These are phyloP conservation scores for Sporobolomyces phaffii DNA, from an alignment of 768 basidiomycete genomes.

Conservation along the genomic window DNA sequence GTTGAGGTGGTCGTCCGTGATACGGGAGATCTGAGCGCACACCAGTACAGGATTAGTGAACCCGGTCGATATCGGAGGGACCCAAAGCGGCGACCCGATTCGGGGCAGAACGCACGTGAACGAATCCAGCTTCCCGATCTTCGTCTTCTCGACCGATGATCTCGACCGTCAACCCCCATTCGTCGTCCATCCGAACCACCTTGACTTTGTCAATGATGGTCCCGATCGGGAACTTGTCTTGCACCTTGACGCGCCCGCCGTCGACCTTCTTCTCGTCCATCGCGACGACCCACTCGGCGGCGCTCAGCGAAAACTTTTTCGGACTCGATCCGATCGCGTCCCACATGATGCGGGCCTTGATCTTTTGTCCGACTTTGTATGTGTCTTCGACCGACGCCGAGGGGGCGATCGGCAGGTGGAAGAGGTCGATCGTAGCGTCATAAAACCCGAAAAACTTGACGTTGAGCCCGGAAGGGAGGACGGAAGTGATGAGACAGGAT, in stretches of 20 bases:
- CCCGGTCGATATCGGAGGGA: too few relatives aligned
- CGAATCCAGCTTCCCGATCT: slow-evolving; percentile 60
- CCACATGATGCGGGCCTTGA: slow-evolving; percentile 79
- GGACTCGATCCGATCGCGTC: slow-evolving; percentile 64
- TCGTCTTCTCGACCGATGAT: slow-evolving; percentile 50
- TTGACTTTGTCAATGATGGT: slow-evolving; percentile 64
- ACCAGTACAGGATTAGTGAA: too few relatives aligned
- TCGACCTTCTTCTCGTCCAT: slow-evolving; percentile 50
- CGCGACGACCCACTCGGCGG: slow-evolving; percentile 64
- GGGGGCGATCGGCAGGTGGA: slow-evolving; percentile 56
- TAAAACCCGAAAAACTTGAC: slow-evolving; percentile 87
- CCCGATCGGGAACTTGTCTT: slow-evolving; percentile 67
- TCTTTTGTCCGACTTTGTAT: slow-evolving; percentile 51
- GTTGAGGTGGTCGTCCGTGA: slow-evolving; percentile 82
- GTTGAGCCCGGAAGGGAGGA: slow-evolving; percentile 67
- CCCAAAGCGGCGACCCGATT: too few relatives aligned
- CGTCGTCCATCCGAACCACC: slow-evolving; percentile 66
- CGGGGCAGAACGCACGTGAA: slow-evolving; percentile 78
- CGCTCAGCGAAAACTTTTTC: slow-evolving; percentile 73
- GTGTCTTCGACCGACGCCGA: slow-evolving; percentile 46
- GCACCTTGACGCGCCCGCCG: slow-evolving; percentile 48
- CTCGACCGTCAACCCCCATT: slow-evolving; percentile 72
- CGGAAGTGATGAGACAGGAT: slow-evolving; percentile 70
- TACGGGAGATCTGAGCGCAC: slow-evolving; percentile 72
- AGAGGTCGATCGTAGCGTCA: slow-evolving; percentile 76